These are phyloP conservation scores for Jacaranda copaia DNA, from an alignment of 257 asterid genomes.

Conservation along the genomic window DNA sequence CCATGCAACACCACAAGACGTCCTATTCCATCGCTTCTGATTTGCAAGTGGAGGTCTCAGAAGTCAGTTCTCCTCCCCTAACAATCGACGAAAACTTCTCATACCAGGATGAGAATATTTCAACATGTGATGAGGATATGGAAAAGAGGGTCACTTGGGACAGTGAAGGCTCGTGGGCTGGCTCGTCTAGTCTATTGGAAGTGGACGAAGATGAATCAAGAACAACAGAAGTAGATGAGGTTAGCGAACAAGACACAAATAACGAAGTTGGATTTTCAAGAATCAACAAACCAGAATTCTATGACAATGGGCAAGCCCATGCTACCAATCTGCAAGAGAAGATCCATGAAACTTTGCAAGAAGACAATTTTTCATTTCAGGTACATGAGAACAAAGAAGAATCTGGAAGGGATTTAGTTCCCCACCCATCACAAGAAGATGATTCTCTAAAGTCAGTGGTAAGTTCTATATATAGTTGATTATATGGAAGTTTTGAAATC, in stretches of 20 bases:
- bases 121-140: constrained; percentile 42
- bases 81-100: constrained; percentile 58
- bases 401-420: neutral
- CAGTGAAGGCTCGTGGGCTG: constrained; percentile 42
- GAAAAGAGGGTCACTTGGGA: constrained; percentile 40
- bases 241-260: constrained; percentile 35
- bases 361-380: neutral
- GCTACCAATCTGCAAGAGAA: neutral
- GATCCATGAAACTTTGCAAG: constrained; percentile 24
- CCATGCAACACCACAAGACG: constrained; percentile 45
- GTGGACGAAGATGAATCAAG: constrained; percentile 47
- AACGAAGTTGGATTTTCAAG: constrained; percentile 49
- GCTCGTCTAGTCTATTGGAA: constrained; percentile 42
- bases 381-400: constrained; percentile 11
- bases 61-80: constrained; percentile 70
- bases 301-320: constrained; percentile 22
- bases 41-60: constrained; percentile 88
- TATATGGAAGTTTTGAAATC: no score
- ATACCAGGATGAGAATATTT: constrained; percentile 50
- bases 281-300: constrained; percentile 27
- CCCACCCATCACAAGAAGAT: neutral
- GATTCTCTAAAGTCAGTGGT: constrained; percentile 16
- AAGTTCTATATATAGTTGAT: neutral
- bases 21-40: constrained; percentile 85
- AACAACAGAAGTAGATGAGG: constrained; percentile 44